Evolutionary conservation across 2,329 filamentous ascomycete species (phyloP).

Genomic region (Neospermospora avenae): DNA sequence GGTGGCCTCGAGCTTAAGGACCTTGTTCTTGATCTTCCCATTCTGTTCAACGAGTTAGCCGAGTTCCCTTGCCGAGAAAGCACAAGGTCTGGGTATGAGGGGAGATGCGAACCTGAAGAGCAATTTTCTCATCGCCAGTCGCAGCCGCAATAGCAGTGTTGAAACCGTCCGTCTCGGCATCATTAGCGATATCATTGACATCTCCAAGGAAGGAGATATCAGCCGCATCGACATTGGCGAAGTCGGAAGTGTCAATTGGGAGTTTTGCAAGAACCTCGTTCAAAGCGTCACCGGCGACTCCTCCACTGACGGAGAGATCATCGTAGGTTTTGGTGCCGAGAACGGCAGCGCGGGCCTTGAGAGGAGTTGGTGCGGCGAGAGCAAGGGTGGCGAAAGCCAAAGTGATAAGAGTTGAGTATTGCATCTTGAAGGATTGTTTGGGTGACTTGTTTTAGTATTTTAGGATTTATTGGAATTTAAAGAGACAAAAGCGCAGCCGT

Average conservation of each 20-base stretch:
- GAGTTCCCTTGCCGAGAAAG: too few relatives aligned
- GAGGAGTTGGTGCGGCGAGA: slow-evolving; percentile 9
- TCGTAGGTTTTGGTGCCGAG: slow-evolving; percentile 10
- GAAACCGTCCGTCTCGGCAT: slow-evolving; percentile 42
- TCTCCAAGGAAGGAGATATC: slow-evolving; percentile 19
- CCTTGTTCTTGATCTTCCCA: slow-evolving; percentile 53
- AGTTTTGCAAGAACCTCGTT: slow-evolving; percentile 40
- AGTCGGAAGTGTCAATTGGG: slow-evolving; percentile 11
- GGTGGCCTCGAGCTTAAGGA: slow-evolving; percentile 46
- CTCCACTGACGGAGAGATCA: slow-evolving; percentile 48
- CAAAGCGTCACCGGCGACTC: slow-evolving; percentile 49
- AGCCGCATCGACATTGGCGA: slow-evolving; percentile 13
- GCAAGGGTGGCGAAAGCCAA: slow-evolving; percentile 10
- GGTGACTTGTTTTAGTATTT: not conserved
- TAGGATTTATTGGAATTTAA: not conserved
- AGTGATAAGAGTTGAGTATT: slow-evolving; percentile 6
- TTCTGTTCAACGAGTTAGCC: slow-evolving; percentile 38
- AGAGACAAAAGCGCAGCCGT: not conserved
- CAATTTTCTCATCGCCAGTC: slow-evolving; percentile 32
- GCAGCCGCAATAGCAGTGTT: slow-evolving; percentile 50
- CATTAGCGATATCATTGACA: slow-evolving; percentile 36
- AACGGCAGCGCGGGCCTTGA: slow-evolving; percentile 4
- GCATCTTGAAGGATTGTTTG: slow-evolving; percentile 6
- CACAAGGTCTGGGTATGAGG: too few relatives aligned
- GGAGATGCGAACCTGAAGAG: slow-evolving; percentile 34